phyloP scores from a whole-genome alignment of 345 rosid genomes.

The Lepidium aucheri region DNA sequence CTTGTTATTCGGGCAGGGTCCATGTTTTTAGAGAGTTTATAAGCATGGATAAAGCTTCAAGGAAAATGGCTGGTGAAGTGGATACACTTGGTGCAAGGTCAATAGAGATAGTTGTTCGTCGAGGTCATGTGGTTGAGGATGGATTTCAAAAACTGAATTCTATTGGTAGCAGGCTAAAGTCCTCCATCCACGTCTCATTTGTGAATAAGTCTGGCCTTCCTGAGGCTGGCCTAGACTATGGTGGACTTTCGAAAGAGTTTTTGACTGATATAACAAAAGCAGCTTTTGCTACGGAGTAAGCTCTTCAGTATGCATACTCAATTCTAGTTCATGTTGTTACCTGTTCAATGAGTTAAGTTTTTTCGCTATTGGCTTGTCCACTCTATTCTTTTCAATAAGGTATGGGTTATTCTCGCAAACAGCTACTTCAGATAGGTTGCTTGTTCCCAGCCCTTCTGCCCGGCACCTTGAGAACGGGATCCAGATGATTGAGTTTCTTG shows the following conservation, averaged over 20 bases:
- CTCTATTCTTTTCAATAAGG: conserved; percentile 33
- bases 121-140: conserved; percentile 91
- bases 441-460: conserved; percentile 85
- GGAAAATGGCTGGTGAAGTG: conserved; percentile 88
- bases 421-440: conserved; percentile 70
- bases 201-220: conserved; percentile 95
- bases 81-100: conserved; percentile 74
- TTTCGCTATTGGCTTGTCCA: background rate
- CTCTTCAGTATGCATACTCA: conserved; percentile 14
- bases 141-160: conserved; percentile 78
- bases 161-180: conserved; percentile 80
- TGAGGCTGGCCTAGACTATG: conserved; percentile 98
- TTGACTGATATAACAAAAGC: conserved; percentile 90
- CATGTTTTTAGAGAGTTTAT: conserved; percentile 91
- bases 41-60: conserved; percentile 81
- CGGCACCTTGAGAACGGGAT: conserved; percentile 75
- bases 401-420: conserved; percentile 89
- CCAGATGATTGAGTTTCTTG: conserved; percentile 95
- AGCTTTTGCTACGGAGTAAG: conserved; percentile 91
- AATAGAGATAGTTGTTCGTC: conserved; percentile 81
- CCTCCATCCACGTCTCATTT: conserved; percentile 90
- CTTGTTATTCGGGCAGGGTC: conserved; percentile 52
- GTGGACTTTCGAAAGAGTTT: conserved; percentile 95
- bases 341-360: conserved; percentile 6
- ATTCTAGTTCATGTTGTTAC: conserved; percentile 1